phyloP scores from a whole-genome alignment of 106 monocot species.

The Dioscorea alata region DNA sequence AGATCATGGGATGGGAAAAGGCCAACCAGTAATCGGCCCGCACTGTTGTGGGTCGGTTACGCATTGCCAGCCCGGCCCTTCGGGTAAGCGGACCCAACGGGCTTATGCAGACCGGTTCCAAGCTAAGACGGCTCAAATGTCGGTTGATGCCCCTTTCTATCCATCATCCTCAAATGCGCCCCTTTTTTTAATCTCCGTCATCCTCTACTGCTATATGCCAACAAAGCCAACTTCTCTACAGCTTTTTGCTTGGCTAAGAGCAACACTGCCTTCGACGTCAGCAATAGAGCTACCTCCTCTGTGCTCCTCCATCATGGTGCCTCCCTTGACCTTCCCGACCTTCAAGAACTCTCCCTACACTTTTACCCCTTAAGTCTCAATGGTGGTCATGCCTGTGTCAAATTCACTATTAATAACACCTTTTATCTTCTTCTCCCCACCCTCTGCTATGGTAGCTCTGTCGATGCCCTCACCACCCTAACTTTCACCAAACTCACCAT shows the following conservation, averaged over 20 bases:
- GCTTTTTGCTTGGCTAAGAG: slow-evolving; percentile 11
- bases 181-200: too few species aligned
- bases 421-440: slow-evolving; percentile 26
- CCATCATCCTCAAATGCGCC: too few species aligned
- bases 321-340: slow-evolving; percentile 22
- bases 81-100: too few species aligned
- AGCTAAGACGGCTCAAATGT: too few species aligned
- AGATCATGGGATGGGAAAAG: too few species aligned
- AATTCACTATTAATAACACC: slow-evolving; percentile 52
- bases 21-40: too few species aligned
- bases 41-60: too few species aligned
- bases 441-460: slow-evolving; percentile 1
- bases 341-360: slow-evolving; percentile 32
- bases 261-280: slow-evolving; percentile 15
- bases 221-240: slow-evolving; percentile 13
- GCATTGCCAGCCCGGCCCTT: too few species aligned
- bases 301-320: slow-evolving; percentile 17
- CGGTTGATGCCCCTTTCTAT: too few species aligned
- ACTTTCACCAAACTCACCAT: slow-evolving; percentile 46
- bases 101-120: too few species aligned
- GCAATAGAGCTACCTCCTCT: slow-evolving; percentile 12
- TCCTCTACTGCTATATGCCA: too few species aligned
- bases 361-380: slow-evolving; percentile 47
- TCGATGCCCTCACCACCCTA: slow-evolving; percentile 37
- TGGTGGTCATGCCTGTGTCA: slow-evolving; percentile 56